Percentiles rank a stretch among this genome's conserved stretches.
Evolutionary conservation across 2,329 filamentous ascomycete genomes (phyloP).

Genomic region (Nothophaeocryptopus gaeumannii): DNA sequence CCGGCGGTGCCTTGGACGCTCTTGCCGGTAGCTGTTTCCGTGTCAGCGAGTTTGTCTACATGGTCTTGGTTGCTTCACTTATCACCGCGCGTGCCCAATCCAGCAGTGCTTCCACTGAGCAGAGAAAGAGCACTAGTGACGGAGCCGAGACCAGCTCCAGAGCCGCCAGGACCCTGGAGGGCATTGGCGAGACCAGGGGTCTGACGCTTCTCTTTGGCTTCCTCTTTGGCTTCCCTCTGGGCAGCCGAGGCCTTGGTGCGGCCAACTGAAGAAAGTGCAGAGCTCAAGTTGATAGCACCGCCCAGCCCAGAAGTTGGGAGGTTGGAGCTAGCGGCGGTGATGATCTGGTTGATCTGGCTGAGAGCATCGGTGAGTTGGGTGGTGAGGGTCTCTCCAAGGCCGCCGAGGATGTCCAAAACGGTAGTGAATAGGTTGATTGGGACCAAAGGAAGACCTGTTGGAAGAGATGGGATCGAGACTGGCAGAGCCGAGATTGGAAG

Average conservation of each 20-base stretch:
- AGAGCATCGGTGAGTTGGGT: constrained; percentile 5
- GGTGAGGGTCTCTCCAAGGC: constrained; percentile 6
- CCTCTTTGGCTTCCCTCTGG: not conserved
- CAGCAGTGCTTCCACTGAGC: not conserved
- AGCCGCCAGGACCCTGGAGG: not conserved
- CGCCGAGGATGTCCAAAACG: constrained; percentile 8
- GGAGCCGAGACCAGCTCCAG: constrained; percentile 1
- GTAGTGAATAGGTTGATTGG: not conserved
- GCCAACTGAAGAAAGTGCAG: not conserved
- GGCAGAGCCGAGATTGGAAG: constrained; percentile 10
- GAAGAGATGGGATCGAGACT: constrained; percentile 2
- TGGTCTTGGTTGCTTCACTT: too few species aligned
- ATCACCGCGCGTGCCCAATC: too few species aligned
- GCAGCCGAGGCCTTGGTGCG: not conserved
- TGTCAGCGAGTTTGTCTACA: too few species aligned
- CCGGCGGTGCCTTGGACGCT: constrained; percentile 4
- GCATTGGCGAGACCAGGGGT: not conserved
- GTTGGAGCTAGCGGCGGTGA: constrained; percentile 4
- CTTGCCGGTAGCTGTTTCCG: too few species aligned
- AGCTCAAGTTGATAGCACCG: not conserved
- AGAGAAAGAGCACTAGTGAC: constrained; percentile 5
- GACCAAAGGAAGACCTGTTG: constrained; percentile 8
- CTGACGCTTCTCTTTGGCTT: constrained; percentile 7
- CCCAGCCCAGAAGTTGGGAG: not conserved
- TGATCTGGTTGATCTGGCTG: constrained; percentile 6